These are phyloP conservation scores for Apiospora phragmitis DNA, from an alignment of 2,329 filamentous ascomycete genomes.

Conservation along the genomic window DNA sequence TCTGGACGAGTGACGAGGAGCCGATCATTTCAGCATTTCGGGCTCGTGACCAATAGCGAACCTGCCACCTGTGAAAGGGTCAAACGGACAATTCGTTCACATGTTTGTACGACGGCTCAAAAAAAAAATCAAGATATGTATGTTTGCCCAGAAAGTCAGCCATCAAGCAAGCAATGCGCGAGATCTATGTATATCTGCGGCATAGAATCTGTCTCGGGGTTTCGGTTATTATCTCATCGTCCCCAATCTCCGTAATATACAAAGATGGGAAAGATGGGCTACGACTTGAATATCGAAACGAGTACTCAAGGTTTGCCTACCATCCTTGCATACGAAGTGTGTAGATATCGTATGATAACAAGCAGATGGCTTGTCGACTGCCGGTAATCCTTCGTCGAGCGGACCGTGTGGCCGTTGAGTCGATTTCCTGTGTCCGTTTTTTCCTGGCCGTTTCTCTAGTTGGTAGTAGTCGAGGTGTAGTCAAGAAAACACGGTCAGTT, in stretches of 20 bases:
- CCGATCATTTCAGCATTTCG: conserved; percentile 2
- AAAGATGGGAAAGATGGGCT: background rate
- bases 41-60: background rate
- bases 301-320: background rate
- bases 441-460: background rate
- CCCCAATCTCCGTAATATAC: background rate
- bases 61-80: background rate
- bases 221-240: no score
- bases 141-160: no score
- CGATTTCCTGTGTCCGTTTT: background rate
- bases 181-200: background rate
- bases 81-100: background rate
- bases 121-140: background rate
- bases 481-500: background rate
- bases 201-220: background rate
- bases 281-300: no score
- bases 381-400: background rate
- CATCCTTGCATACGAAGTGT: background rate
- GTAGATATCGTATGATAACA: background rate
- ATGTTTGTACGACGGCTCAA: background rate
- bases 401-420: background rate
- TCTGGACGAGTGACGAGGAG: background rate
- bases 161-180: background rate
- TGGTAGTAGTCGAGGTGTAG: background rate
- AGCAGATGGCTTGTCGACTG: background rate